phyloP scores from a whole-genome alignment of 129 eudicot genomes.

The Smallanthus sonchifolius region DNA sequence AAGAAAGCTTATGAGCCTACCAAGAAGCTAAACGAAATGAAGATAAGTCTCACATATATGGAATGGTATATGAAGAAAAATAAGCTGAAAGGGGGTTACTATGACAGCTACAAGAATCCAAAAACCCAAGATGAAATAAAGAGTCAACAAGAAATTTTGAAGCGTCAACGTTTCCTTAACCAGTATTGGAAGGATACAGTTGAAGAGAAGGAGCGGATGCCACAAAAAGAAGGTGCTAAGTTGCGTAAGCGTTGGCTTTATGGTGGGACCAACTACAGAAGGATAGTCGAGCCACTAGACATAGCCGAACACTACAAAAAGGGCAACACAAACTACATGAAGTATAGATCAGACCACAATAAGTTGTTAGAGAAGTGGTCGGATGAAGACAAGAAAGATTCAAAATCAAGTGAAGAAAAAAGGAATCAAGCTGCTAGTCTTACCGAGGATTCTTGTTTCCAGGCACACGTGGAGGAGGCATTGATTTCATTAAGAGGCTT shows the following conservation, averaged over 20 bases:
- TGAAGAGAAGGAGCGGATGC: slow-evolving; percentile 23
- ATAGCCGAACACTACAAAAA: slow-evolving; percentile 43
- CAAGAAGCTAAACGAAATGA: slow-evolving; percentile 37
- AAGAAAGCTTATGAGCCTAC: slow-evolving; percentile 15
- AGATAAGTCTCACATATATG: slow-evolving; percentile 36
- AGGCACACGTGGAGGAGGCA: slow-evolving; percentile 57
- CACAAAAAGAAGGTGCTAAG: slow-evolving; percentile 37
- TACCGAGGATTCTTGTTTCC: slow-evolving; percentile 48
- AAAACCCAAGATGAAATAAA: not conserved
- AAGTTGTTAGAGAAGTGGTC: slow-evolving; percentile 41
- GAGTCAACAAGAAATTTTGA: slow-evolving; percentile 12
- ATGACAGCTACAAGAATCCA: slow-evolving; percentile 28
- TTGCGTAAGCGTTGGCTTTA: slow-evolving; percentile 36
- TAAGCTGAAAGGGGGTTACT: slow-evolving; percentile 32
- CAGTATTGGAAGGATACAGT: slow-evolving; percentile 39
- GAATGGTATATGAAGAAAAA: slow-evolving; percentile 49
- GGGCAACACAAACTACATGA: slow-evolving; percentile 17
- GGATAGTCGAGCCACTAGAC: slow-evolving; percentile 55
- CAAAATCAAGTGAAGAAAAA: not conserved
- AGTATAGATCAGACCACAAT: slow-evolving; percentile 27
- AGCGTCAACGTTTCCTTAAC: not conserved
- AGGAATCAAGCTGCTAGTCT: slow-evolving; percentile 24
- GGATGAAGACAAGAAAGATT: slow-evolving; percentile 19
- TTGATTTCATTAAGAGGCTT: slow-evolving; percentile 11
- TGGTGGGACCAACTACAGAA: slow-evolving; percentile 46